phyloP scores from a whole-genome alignment of 1,139 yeast species.

The Taphrina communis region DNA sequence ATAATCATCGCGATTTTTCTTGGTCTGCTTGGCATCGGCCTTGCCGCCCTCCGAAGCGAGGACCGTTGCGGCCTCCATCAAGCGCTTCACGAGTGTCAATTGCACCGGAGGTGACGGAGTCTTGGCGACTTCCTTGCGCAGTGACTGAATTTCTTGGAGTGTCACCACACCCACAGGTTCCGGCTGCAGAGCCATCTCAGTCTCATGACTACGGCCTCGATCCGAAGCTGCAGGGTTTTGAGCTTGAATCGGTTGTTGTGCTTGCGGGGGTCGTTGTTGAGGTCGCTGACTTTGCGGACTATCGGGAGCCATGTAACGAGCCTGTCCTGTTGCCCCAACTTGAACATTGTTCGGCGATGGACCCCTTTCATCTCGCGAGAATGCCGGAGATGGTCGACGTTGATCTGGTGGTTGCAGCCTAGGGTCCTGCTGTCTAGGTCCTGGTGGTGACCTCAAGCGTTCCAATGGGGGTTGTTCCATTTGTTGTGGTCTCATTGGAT shows the following conservation, averaged over 20 bases:
- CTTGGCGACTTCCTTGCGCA: constrained; percentile 23
- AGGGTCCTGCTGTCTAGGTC: constrained; percentile 13
- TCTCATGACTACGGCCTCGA: constrained; percentile 8
- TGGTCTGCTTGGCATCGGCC: constrained; percentile 56
- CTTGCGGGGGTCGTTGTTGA: constrained; percentile 17
- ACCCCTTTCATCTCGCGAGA: neutral
- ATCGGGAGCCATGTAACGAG: neutral
- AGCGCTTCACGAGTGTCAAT: constrained; percentile 59
- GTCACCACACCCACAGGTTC: constrained; percentile 28
- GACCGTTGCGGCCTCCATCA: constrained; percentile 58
- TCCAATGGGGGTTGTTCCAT: constrained; percentile 15
- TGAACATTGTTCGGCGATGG: constrained; percentile 4
- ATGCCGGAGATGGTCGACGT: constrained; percentile 11
- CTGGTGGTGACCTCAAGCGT: constrained; percentile 2
- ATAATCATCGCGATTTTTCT: constrained; percentile 62
- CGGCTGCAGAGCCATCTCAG: constrained; percentile 29
- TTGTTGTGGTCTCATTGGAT: neutral
- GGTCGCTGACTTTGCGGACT: neutral
- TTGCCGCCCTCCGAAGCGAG: constrained; percentile 52
- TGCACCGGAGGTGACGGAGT: constrained; percentile 53
- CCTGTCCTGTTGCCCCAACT: neutral
- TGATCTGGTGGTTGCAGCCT: neutral
- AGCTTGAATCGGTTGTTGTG: neutral
- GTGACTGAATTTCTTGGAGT: constrained; percentile 7
- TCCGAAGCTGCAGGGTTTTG: constrained; percentile 11